Evolutionary conservation across 164 flowering plant genomes (phyloP).

Genomic region (Kalanchoe fedtschenkoi): DNA sequence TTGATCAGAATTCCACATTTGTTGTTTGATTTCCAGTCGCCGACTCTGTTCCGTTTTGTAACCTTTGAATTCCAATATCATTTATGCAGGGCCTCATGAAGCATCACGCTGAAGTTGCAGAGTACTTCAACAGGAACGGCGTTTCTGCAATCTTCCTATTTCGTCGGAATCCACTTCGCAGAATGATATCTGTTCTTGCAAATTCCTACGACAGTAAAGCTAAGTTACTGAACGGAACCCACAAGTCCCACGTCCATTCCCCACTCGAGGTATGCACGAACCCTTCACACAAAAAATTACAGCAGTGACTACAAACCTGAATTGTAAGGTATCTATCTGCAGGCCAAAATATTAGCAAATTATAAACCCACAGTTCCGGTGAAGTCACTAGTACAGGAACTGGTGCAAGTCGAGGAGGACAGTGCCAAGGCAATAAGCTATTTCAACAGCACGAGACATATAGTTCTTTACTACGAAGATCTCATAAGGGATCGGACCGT

Average conservation of each 20-base stretch:
- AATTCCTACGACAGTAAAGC: slow-evolving; percentile 45
- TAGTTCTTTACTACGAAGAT: slow-evolving; percentile 56
- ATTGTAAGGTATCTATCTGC: slow-evolving; percentile 12
- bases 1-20: no score
- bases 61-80: not conserved
- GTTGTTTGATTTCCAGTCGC: no score
- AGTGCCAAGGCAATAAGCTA: slow-evolving; percentile 32
- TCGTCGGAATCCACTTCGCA: slow-evolving; percentile 41
- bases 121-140: slow-evolving; percentile 29
- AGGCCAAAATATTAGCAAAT: slow-evolving; percentile 53
- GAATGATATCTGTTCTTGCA: slow-evolving; percentile 51
- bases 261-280: slow-evolving; percentile 31
- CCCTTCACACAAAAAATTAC: not conserved
- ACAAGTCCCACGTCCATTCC: slow-evolving; percentile 66
- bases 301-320: not conserved
- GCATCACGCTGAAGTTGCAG: slow-evolving; percentile 25
- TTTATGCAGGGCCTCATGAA: slow-evolving; percentile 33
- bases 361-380: slow-evolving; percentile 45
- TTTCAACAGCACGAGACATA: slow-evolving; percentile 51
- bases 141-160: slow-evolving; percentile 49
- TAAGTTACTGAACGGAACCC: slow-evolving; percentile 56
- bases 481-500: slow-evolving; percentile 41
- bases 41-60: not conserved
- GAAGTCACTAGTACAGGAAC: slow-evolving; percentile 23
- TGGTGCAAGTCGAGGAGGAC: slow-evolving; percentile 26